phyloP scores from a whole-genome alignment of 768 basidiomycete species.

The Chalciporus pseudorubinellus region DNA sequence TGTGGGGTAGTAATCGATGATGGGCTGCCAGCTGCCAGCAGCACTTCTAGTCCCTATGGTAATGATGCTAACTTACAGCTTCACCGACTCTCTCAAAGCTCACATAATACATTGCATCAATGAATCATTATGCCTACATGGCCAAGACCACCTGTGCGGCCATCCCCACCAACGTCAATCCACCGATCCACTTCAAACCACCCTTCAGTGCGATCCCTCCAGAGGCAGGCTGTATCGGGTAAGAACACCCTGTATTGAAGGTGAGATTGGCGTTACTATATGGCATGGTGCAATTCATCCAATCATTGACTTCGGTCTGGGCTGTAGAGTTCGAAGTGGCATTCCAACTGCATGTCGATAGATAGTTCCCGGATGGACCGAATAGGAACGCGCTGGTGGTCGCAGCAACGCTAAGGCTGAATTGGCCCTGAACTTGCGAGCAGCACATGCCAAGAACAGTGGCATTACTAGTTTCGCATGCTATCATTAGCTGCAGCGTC shows the following conservation, averaged over 20 bases:
- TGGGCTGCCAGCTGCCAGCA: too few species aligned
- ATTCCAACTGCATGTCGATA: neutral
- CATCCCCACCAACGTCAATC: neutral
- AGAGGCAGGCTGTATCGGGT: neutral
- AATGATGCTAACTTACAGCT: too few species aligned
- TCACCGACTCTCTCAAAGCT: too few species aligned
- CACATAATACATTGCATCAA: too few species aligned
- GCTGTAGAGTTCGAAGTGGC: neutral
- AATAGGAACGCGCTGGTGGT: neutral
- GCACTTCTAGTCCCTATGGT: too few species aligned
- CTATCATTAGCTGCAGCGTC: neutral
- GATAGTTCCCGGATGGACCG: neutral
- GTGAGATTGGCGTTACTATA: neutral
- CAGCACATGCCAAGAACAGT: neutral
- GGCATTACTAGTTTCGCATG: neutral
- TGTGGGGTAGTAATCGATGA: too few species aligned
- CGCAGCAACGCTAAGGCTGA: neutral
- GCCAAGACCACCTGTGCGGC: neutral
- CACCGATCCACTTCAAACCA: neutral
- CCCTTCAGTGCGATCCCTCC: neutral
- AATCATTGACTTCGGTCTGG: neutral
- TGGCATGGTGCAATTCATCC: neutral
- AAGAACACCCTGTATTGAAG: neutral
- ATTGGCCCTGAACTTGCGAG: neutral
- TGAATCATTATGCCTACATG: neutral